phyloP scores from a whole-genome alignment of 2,329 filamentous ascomycete species.

The Apiospora pterosperma region DNA sequence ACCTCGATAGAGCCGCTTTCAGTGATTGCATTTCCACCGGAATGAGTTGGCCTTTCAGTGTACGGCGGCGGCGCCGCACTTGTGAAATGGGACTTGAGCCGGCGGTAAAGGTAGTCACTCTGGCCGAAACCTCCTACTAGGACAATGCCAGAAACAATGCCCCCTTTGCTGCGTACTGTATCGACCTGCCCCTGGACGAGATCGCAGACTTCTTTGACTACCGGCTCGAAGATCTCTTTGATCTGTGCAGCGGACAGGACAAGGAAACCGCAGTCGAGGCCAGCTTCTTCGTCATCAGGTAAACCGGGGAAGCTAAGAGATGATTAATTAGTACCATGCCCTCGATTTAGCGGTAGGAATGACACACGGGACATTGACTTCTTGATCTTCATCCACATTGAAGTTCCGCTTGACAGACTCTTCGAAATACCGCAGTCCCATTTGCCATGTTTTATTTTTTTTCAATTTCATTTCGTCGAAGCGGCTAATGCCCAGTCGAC shows the following conservation, averaged over 20 bases:
- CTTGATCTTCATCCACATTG: constrained; percentile 71
- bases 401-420: constrained; percentile 85
- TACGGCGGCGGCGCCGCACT: constrained; percentile 58
- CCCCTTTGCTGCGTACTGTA: constrained; percentile 57
- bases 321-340: neutral
- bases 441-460: constrained; percentile 77
- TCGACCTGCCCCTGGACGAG: constrained; percentile 66
- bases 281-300: constrained; percentile 71
- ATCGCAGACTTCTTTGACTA: constrained; percentile 67
- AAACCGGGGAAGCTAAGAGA: constrained; percentile 62
- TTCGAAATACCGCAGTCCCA: constrained; percentile 76
- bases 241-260: constrained; percentile 68
- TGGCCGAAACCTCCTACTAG: constrained; percentile 81
- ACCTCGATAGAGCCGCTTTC: constrained; percentile 65
- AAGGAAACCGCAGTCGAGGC: constrained; percentile 73
- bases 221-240: constrained; percentile 72
- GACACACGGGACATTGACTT: constrained; percentile 70
- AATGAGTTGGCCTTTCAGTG: constrained; percentile 68
- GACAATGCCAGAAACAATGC: constrained; percentile 69
- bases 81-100: constrained; percentile 66
- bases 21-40: constrained; percentile 42
- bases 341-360: neutral
- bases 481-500: constrained; percentile 60
- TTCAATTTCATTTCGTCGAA: constrained; percentile 76
- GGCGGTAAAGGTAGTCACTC: constrained; percentile 71